A percentile compares a stretch with the other conserved stretches of the same genome.
phyloP scores from a whole-genome alignment of 345 rosid genomes.

The Pistacia integerrima region DNA sequence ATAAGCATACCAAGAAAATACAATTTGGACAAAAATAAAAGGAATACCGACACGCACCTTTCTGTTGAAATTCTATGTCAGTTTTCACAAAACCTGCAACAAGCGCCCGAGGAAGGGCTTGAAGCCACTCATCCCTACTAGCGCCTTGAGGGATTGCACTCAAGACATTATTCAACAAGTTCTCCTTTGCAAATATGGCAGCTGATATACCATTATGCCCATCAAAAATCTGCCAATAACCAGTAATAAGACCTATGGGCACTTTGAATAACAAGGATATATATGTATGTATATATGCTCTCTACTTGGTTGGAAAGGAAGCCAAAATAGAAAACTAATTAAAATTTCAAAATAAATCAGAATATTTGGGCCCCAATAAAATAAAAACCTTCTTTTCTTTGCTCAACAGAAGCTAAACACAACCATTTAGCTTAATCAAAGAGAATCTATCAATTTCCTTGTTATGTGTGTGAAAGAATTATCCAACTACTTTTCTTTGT shows the following conservation, averaged over 20 bases:
- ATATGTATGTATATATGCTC: background rate
- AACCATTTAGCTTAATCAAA: background rate
- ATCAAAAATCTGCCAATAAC: conserved; percentile 72
- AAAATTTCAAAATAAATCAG: background rate
- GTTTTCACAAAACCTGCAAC: conserved; percentile 99
- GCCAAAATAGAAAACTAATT: background rate
- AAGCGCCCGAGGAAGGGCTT: conserved; percentile 93
- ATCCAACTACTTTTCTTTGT: background rate
- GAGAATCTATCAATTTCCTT: background rate
- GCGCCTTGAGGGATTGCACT: conserved; percentile 83
- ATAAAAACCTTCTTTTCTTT: background rate
- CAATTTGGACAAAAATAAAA: background rate
- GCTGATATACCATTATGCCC: conserved; percentile 99
- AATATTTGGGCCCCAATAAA: background rate
- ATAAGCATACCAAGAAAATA: conserved; percentile 21
- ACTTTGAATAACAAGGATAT: background rate
- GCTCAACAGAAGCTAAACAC: background rate
- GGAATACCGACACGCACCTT: conserved; percentile 45
- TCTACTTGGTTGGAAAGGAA: background rate
- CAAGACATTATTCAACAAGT: conserved; percentile 74
- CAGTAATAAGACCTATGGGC: conserved; percentile 16
- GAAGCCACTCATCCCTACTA: conserved; percentile 95
- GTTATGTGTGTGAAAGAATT: background rate
- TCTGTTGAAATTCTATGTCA: conserved; percentile 97
- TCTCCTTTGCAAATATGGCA: conserved; percentile 91